Base-by-base conservation (phyloP, 1,139 yeast genomes). In the Saccharomyces hybrid region DNA sequence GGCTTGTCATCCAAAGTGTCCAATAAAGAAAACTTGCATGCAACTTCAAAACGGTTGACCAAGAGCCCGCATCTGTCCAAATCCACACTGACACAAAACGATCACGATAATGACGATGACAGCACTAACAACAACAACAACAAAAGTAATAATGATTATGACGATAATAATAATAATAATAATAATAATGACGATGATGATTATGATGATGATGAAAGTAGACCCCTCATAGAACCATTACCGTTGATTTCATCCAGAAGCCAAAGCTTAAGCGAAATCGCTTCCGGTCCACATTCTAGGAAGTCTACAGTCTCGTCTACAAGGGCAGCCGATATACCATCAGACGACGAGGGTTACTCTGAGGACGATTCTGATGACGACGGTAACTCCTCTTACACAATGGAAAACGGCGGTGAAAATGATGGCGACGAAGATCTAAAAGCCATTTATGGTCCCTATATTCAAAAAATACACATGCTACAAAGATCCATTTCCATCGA, bases 401-500 rank as follows among this genome's bases (percentile, higher is more conserved):
- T 55, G 8, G 59, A 57, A 7, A 71, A 64, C 20, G 66, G 62
- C 3, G 70, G 69, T 47, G 67, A 64, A 1, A 64, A 62, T 27
- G 62, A 51, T 14, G 67, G 65, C 48, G 72, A 71, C 29, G 76
- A 73, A 54, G 69, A 72, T 51, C 59, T 68, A 28, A 65, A 64
- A 42, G 58, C 65, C 49, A 65, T 68, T 52, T 64, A 69, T 52
- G 77, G 77, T 1, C 77, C 77, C 4, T 67, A 65, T 54, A 64
- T 73, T 0, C 73, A 75, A 49, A 76, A 77, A 46, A 64, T 78
- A 20, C 70, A 73, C 11, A 74, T 78, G 47, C 64, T 79, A 44
- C 83, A 80, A 63, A 81, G 85, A 55, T 78, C 86, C 5, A 73
- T 85, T 58, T 76, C 76, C 28, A 80, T 85, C 38, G 89, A 85